A percentile compares a stretch with the other conserved stretches of the same genome.
Conservation (phyloP, 805 yeast species). For the Ogataea nonfermentans region DNA sequence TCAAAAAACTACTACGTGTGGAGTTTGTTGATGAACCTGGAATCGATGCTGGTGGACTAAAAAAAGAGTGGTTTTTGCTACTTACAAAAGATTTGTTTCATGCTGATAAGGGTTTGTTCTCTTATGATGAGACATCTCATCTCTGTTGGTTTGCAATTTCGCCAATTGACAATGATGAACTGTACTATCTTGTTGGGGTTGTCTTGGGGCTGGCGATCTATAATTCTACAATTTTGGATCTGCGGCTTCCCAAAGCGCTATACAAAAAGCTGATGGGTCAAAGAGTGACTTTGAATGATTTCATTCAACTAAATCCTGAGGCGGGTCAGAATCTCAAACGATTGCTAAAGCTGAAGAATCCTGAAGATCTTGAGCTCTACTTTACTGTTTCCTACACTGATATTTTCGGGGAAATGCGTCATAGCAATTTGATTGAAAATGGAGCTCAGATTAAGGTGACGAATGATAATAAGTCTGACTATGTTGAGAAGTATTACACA, state of each 20-base stretch:
- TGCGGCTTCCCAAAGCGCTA: slow-evolving; percentile 70
- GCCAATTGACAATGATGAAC: slow-evolving; percentile 46
- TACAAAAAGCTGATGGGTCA: slow-evolving; percentile 69
- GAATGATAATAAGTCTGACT: slow-evolving; percentile 52
- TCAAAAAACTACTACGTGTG: slow-evolving; percentile 72
- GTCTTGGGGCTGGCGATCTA: slow-evolving; percentile 87
- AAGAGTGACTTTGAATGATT: slow-evolving; percentile 61
- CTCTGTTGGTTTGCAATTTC: slow-evolving; percentile 70
- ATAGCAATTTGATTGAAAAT: slow-evolving; percentile 51
- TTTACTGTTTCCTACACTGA: slow-evolving; percentile 65
- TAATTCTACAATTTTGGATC: slow-evolving; percentile 82
- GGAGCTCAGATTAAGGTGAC: slow-evolving; percentile 62
- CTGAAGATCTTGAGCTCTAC: slow-evolving; percentile 48
- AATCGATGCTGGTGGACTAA: slow-evolving; percentile 91
- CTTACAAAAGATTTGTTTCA: slow-evolving; percentile 68
- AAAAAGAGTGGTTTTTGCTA: slow-evolving; percentile 89
- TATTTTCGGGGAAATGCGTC: slow-evolving; percentile 41
- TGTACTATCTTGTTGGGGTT: slow-evolving; percentile 78
- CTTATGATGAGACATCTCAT: slow-evolving; percentile 64
- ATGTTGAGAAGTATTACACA: slow-evolving; percentile 59
- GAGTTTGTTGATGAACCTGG: slow-evolving; percentile 90
- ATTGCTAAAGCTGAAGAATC: slow-evolving; percentile 43
- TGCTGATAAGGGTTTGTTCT: slow-evolving; percentile 66
- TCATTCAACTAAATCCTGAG: slow-evolving; percentile 64
- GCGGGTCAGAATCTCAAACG: slow-evolving; percentile 51